phyloP scores from a whole-genome alignment of 1,139 yeast species.

The Debaryomyces subglobosus region DNA sequence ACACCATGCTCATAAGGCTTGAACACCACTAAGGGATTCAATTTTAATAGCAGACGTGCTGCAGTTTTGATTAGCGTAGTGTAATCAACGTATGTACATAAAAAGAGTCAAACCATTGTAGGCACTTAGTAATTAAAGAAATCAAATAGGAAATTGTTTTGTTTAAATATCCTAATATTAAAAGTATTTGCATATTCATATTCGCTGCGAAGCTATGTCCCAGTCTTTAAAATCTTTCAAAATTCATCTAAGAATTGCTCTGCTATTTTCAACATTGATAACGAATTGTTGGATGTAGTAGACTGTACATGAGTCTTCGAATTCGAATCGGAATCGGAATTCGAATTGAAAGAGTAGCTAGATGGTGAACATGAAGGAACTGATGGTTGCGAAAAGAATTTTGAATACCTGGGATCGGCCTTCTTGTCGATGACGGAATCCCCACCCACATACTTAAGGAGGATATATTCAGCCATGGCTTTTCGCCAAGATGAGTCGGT shows the following conservation, averaged over 20 bases:
- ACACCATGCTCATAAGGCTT: background rate
- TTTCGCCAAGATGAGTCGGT: conserved; percentile 10
- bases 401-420: conserved; percentile 9
- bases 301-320: background rate
- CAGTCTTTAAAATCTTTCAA: background rate
- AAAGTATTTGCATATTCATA: background rate
- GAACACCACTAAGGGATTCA: background rate
- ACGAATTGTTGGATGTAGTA: background rate
- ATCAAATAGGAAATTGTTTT: background rate
- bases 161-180: background rate
- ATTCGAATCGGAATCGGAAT: background rate
- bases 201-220: background rate
- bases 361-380: background rate
- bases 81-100: background rate
- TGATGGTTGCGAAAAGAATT: conserved; percentile 13
- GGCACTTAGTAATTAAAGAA: background rate
- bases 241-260: conserved; percentile 30
- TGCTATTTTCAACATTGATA: conserved; percentile 15
- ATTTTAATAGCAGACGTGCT: background rate
- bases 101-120: background rate
- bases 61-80: background rate
- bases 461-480: conserved; percentile 13
- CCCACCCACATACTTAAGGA: conserved; percentile 5
- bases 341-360: background rate
- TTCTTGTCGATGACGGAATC: background rate